Evolutionary conservation across 192 early-diverging fungal species (phyloP).

Genomic region (Rhizophlyctis rosea): DNA sequence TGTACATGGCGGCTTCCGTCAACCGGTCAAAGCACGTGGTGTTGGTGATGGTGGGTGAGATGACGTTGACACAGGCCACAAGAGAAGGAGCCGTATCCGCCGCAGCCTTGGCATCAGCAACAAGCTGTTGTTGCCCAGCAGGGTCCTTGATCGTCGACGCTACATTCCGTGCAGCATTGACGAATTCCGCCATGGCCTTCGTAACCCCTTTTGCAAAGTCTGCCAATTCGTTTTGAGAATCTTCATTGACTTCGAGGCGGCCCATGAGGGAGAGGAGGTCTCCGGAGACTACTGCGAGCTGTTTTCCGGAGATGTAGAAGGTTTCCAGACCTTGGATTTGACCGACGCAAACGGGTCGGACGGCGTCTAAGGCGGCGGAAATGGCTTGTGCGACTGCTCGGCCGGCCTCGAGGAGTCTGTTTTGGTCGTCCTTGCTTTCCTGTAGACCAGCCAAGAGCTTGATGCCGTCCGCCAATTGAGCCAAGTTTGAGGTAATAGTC

Average conservation of each 20-base stretch:
- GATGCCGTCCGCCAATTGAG: conserved; percentile 52
- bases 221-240: conserved; percentile 42
- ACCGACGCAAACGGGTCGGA: conserved; percentile 41
- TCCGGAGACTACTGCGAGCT: conserved; percentile 32
- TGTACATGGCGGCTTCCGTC: conserved; percentile 37
- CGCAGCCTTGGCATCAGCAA: conserved; percentile 30
- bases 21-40: conserved; percentile 51
- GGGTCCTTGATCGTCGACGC: conserved; percentile 31
- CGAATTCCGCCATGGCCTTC: conserved; percentile 36
- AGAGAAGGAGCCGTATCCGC: conserved; percentile 35
- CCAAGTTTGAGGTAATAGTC: conserved; percentile 44
- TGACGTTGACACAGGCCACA: conserved; percentile 36
- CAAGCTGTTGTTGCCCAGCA: conserved; percentile 30
- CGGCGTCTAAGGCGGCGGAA: conserved; percentile 34
- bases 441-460: conserved; percentile 48
- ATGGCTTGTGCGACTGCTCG: conserved; percentile 28
- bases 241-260: conserved; percentile 42
- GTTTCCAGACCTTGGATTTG: conserved; percentile 26
- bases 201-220: conserved; percentile 42
- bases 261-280: conserved; percentile 43
- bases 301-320: conserved; percentile 28
- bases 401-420: conserved; percentile 38
- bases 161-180: conserved; percentile 28
- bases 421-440: conserved; percentile 32
- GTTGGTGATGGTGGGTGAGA: conserved; percentile 38